Conservation (phyloP, 495 filamentous ascomycete species). For the Penicillium paxilli region DNA sequence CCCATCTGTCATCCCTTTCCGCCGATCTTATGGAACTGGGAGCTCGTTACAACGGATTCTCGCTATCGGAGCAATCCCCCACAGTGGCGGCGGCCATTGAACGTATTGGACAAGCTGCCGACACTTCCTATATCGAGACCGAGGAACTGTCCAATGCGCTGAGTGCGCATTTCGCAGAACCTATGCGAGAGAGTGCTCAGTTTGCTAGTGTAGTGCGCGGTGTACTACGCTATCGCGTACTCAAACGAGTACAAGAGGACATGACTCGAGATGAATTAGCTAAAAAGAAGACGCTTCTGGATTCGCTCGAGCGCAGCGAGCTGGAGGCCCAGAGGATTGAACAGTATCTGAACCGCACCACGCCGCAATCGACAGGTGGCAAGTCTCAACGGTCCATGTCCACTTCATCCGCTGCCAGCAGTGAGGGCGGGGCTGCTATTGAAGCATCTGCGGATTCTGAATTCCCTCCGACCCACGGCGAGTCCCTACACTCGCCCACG, state of each 20-base stretch:
- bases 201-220: conserved; percentile 91
- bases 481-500: conserved; percentile 58
- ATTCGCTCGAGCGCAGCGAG: conserved; percentile 85
- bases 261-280: conserved; percentile 90
- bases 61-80: conserved; percentile 83
- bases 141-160: conserved; percentile 83
- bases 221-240: conserved; percentile 81
- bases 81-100: conserved; percentile 93
- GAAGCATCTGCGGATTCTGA: conserved; percentile 87
- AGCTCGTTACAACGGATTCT: conserved; percentile 94
- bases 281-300: conserved; percentile 76
- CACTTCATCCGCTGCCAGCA: conserved; percentile 47
- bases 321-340: conserved; percentile 89
- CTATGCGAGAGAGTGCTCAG: conserved; percentile 95
- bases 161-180: conserved; percentile 90
- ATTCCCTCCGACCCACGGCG: conserved; percentile 86
- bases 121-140: conserved; percentile 93
- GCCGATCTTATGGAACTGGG: conserved; percentile 90
- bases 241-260: conserved; percentile 95
- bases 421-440: conserved; percentile 41
- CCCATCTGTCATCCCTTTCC: conserved; percentile 77
- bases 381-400: conserved; percentile 68
- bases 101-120: conserved; percentile 88
- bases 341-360: conserved; percentile 76
- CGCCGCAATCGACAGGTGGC: conserved; percentile 39